Base-by-base conservation (phyloP, 208 protist species). In the Leishmania tropica region DNA sequence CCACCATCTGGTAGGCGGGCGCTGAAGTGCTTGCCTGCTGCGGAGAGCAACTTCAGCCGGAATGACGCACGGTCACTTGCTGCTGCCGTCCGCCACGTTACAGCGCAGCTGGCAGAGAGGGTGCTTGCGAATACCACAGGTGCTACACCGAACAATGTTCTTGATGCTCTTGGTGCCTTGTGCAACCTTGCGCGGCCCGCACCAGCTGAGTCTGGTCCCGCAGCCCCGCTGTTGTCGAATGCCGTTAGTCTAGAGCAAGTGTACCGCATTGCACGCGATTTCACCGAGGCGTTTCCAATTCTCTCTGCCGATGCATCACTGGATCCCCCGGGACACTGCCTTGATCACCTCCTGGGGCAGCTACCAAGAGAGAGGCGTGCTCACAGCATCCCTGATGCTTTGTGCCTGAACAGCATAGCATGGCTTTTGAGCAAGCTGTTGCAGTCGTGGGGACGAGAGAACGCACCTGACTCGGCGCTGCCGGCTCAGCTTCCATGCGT, bases 401-500 rank as follows among this genome's bases (percentile, higher is more conserved):
- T 82, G 64, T 68, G 53, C 19, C 40, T 83, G 42, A 56, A 60
- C 21, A 68, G 70, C 24, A 11, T 54, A 5, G 79, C 60, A 8
- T 58, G 54, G 40, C 67, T 80, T 17, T 17, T 86, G 65, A 80
- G 65, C 73, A 54, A 47, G n/a, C 31, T 77, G n/a, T 64, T 86
- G 67, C 48, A 60, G 4, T 73, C 64, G 31, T 86, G 83, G 83
- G 47, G 80, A 62, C 77, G 13, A 37, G 58, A 75, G 13, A 37
- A 62, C 3, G 21, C 76, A 51, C 7, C 8, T 67, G 17, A 45
- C 40, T 72, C 67, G 21, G 31, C 56, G 53, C 78, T 67, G 40
- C 83, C 83, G 7, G 83, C 83, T 8, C 77, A 83, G 40, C 21
- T 86, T 11, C 78, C 83, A 56, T 83, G 78, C 48, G 54, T 48